Conservation (phyloP, 2,329 filamentous ascomycete species). For the Aspergillus sp. region DNA sequence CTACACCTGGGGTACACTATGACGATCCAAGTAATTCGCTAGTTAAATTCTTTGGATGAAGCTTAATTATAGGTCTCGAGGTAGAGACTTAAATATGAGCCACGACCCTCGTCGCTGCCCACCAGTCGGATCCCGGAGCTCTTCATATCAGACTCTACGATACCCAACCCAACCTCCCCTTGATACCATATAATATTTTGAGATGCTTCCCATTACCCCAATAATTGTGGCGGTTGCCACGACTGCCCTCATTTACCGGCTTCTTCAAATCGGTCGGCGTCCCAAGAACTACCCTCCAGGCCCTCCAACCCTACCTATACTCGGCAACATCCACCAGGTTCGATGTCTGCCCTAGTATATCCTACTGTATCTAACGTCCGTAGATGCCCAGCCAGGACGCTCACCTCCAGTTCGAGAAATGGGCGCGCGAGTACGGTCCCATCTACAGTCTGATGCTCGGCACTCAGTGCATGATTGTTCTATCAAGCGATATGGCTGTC, state of each 20-base stretch:
- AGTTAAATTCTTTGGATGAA: neutral
- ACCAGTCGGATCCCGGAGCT: neutral
- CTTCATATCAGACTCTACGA: neutral
- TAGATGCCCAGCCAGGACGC: neutral
- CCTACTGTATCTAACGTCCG: neutral
- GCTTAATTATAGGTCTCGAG: neutral
- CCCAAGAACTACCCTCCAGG: neutral
- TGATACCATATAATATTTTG: neutral
- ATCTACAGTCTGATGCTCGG: constrained; percentile 55
- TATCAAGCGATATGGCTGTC: constrained; percentile 47
- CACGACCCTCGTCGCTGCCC: neutral
- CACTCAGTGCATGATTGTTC: constrained; percentile 48
- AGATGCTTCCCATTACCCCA: neutral
- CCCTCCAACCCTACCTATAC: neutral
- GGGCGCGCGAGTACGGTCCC: constrained; percentile 54
- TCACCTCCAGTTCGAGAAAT: constrained; percentile 23
- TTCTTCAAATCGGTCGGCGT: neutral
- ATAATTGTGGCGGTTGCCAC: neutral
- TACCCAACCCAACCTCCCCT: neutral
- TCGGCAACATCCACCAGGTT: neutral
- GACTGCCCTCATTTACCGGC: neutral
- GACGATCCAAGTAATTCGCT: neutral
- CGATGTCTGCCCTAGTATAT: neutral
- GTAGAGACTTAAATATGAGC: neutral
- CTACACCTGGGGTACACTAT: neutral